Percentiles rank a stretch among this genome's conserved stretches.
phyloP scores from a whole-genome alignment of 257 asterid genomes.

The Galeopsis tetrahit region DNA sequence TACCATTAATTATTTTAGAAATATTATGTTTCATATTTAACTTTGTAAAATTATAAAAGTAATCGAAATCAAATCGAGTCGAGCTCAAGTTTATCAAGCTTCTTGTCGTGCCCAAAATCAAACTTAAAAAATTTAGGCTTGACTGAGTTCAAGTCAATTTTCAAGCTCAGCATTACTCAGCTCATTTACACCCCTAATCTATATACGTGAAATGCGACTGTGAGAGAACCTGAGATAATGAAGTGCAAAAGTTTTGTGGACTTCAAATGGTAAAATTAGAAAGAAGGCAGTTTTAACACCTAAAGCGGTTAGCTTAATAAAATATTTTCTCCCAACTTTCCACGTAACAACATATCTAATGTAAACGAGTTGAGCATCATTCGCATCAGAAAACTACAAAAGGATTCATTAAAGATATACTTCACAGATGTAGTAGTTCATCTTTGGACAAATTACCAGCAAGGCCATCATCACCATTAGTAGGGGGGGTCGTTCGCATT shows the following conservation, averaged over 20 bases:
- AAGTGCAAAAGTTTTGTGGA: not conserved
- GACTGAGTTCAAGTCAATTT: too few species aligned
- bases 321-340: constrained; percentile 9
- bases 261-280: not conserved
- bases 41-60: too few species aligned
- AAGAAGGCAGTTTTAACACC: not conserved
- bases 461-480: constrained; percentile 42
- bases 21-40: too few species aligned
- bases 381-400: constrained; percentile 8
- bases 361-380: constrained; percentile 12
- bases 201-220: too few species aligned
- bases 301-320: not conserved
- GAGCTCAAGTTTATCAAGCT: too few species aligned
- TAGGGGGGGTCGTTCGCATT: constrained; percentile 45
- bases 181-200: too few species aligned
- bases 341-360: constrained; percentile 10
- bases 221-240: too few species aligned
- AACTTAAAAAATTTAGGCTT: too few species aligned
- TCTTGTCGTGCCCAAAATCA: too few species aligned
- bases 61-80: too few species aligned
- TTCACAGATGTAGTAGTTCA: constrained; percentile 51
- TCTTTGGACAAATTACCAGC: constrained; percentile 39
- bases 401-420: constrained; percentile 15
- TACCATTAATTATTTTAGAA: too few species aligned
- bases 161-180: too few species aligned